Percentiles rank a stretch among this genome's conserved stretches.
These are phyloP conservation scores for Apiotrichum siamense DNA, from an alignment of 1,284 basidiomycete species.

Conservation along the genomic window DNA sequence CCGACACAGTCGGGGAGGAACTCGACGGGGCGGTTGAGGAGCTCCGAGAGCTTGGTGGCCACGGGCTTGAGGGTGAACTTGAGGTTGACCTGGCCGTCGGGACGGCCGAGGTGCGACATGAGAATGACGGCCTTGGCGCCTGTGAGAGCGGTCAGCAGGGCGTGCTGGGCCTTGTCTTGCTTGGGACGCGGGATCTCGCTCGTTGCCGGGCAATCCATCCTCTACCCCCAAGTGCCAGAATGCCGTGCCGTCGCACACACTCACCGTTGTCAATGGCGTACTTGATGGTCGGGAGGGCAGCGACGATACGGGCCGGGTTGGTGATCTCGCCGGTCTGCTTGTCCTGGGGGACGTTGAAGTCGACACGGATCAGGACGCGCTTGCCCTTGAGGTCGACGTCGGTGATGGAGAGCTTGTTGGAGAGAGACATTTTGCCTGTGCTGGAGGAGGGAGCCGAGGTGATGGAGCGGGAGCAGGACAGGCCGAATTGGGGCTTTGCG, in stretches of 20 bases:
- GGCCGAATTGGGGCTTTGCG: background rate
- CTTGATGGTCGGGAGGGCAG: constrained; percentile 91
- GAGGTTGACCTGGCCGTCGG: constrained; percentile 80
- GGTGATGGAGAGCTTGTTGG: constrained; percentile 86
- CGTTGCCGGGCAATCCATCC: no score
- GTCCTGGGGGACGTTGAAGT: constrained; percentile 90
- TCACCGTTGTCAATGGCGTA: constrained; percentile 84
- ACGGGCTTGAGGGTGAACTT: constrained; percentile 93
- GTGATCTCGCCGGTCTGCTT: constrained; percentile 75
- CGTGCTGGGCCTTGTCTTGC: no score
- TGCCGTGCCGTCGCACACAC: constrained; percentile 15
- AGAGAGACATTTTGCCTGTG: constrained; percentile 81
- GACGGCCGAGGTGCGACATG: constrained; percentile 97
- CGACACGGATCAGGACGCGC: constrained; percentile 91
- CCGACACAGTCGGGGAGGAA: constrained; percentile 88
- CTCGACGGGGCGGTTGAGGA: constrained; percentile 62
- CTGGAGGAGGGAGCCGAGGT: background rate
- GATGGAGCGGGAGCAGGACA: background rate
- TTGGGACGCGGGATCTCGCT: no score
- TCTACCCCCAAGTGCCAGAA: no score
- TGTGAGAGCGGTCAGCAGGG: no score
- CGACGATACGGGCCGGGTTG: constrained; percentile 93
- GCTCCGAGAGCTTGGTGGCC: constrained; percentile 61
- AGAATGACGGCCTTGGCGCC: constrained; percentile 80
- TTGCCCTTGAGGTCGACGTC: constrained; percentile 78